Evolutionary conservation across 371 early-diverging fungal species (phyloP), one percentile per base, ranked within the genome.

Genomic region (Phascolomyces articulosus): DNA sequence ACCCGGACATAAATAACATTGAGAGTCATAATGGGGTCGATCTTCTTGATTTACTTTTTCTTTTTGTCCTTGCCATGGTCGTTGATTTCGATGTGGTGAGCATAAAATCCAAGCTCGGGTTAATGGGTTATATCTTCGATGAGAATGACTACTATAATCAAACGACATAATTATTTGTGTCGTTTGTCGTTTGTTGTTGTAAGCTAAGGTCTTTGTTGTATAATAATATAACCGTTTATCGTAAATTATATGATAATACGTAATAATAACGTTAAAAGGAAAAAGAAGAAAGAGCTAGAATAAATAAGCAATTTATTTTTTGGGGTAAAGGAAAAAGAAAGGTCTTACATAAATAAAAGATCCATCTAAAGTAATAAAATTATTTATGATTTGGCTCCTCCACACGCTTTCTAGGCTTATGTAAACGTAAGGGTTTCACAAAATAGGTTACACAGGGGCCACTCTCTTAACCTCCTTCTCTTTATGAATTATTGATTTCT

Each of bases 11-110:
- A 96, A 80, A 62, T 91, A 95, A 70, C 97, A 96, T 9, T 76
- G 69, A 2, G 94, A 88, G 57, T 93, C 95, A 71, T 93, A 90
- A 2, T 67, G 51, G 9, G 90, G 91, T 4, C 75, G 71, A n/a
- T 73, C 58, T n/a, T 79, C 81, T 24, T 55, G 55, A 11, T 67
- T 60, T 18, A 76, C 68, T 2, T 78, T 70, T 64, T 89, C 89
- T 58, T 89, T 85, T 56, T 90, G 87, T 63, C 95, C 95, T 66
- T 87, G 89, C 98, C 98, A 97, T 8, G 98, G 98, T 51, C 98
- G 86, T 66, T 93, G 90, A 20, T 94, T 91, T 23, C 98, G 90
- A 70, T 97, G 98, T 9, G 98, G 98, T 13, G 96, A 96, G 73
- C 94, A 93, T 23, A 96, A 83, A 18, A 96, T 92, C 96, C 96